Evolutionary conservation across 1,284 basidiomycete genomes (phyloP), one percentile per base, ranked within the genome.

Genomic region (Boletus smithii): DNA sequence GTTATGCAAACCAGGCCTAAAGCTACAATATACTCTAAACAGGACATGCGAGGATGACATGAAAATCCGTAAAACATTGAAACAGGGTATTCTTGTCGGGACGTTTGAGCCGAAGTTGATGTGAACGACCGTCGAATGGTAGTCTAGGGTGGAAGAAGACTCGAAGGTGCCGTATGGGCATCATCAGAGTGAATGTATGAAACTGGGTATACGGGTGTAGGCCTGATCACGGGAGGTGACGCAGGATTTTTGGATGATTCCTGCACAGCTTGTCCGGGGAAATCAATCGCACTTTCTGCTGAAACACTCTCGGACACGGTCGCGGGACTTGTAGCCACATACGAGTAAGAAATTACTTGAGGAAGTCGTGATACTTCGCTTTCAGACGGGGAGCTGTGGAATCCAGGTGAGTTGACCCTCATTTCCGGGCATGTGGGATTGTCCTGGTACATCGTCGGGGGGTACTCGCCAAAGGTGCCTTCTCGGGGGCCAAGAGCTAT

Each of bases 161-260:
- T 37, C 22, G 31, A 32, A 7, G 38, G 8, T 23, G 33, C 38
- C 9, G 33, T 43, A 35, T 30, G 31, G 32, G n/a, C 17, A 32
- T 56, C 48, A n/a, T 44, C 32, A 35, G 45, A 29, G n/a, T 65
- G 53, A 39, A 48, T 11, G 41, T 65, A 69, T 23, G 65, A 53
- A 18, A 43, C 40, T 0, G 62, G 67, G 39, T 65, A 65, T 27
- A 62, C 16, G 9, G 62, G 62, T 22, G 50, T 69, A 6, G 62
- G 62, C 43, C 44, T 63, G 48, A 68, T 44, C 24, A 65, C 31
- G 31, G 48, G 42, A 29, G 63, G 62, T 16, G 55, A 44, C 36
- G 45, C 42, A 34, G 42, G 35, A 29, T 46, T 22, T 35, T 55
- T 48, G 11, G 46, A 42, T n/a, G 56, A 33, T 41, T 47, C 52